Evolutionary conservation across 768 basidiomycete genomes (phyloP), one percentile per base, ranked within the genome.

Genomic region (Mycena vulgaris): DNA sequence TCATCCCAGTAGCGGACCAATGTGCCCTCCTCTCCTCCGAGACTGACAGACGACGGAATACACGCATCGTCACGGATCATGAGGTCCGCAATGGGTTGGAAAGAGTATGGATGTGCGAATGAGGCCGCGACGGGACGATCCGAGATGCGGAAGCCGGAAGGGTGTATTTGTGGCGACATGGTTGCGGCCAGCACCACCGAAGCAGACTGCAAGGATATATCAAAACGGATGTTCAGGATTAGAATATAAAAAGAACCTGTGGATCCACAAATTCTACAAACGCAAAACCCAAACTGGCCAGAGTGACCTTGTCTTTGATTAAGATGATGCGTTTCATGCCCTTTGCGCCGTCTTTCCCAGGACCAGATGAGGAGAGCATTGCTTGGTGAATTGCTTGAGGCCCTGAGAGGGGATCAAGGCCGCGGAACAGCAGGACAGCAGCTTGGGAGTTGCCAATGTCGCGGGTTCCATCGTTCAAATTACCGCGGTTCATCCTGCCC

Each of bases 1-100:
- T 97, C 95, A 74, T 98, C 97, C 96, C 97, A 97, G 79, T 99
- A 99, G 66, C 90, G 85, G 27, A 95, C 92, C 89, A 91, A 95
- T 9, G 86, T 83, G 47, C 88, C 90, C 74, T 94, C 93, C 28
- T 85, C 85, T 17, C 93, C 93, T 30, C 95, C 95, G 9, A 95
- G 83, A 67, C 85, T 88, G 28, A 85, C 73, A 2, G 94, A 91
- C 5, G 93, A 93, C 28, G 85, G 76, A 47, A 96, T 82, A 71
- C 92, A 93, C 16, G 92, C 89, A 69, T 95, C 95, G 75, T 96
- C 95, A 35, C 92, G 89, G 56, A 89, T 84, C 74, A 93, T 87
- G 72, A 91, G 86, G 72, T 95, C 93, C 25, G 90, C 86, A 27
- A 95, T 86, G 27, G 92, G 92, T 76, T 95, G 92, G 80, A 97